These are phyloP conservation scores for Cucurbita maxima DNA, from an alignment of 306 rosid species.

Conservation along the genomic window DNA sequence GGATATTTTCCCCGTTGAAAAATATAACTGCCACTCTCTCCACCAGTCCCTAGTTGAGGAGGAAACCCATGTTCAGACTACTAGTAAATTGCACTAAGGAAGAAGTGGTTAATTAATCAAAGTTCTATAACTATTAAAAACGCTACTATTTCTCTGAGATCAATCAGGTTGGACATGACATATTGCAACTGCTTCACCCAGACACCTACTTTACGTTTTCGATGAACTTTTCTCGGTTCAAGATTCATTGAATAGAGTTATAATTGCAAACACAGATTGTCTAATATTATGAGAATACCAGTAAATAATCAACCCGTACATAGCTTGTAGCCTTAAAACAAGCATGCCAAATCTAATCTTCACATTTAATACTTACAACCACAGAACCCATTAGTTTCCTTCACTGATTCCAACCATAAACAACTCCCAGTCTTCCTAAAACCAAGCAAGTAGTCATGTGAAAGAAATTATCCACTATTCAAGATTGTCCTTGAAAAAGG, in stretches of 20 bases:
- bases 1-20: conserved; percentile 31
- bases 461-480: neutral
- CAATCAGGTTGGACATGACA: neutral
- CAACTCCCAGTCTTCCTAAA: neutral
- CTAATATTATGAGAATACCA: neutral
- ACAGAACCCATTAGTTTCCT: neutral
- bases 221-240: neutral
- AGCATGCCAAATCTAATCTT: neutral
- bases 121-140: neutral
- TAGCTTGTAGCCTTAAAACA: neutral
- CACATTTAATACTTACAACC: neutral
- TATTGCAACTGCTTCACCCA: neutral
- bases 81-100: neutral
- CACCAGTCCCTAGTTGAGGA: conserved; percentile 47
- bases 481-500: neutral
- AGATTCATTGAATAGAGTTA: neutral
- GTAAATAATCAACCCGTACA: neutral
- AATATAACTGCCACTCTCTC: conserved; percentile 71
- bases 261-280: neutral
- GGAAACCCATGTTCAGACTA: neutral
- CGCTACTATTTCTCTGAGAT: neutral
- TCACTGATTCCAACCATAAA: neutral
- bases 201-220: neutral
- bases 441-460: neutral
- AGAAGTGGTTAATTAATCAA: neutral